A percentile compares a stretch with the other conserved stretches of the same genome.
Evolutionary conservation across 202 grass and related monocot genomes (phyloP).

Genomic region (Digitaria exilis): DNA sequence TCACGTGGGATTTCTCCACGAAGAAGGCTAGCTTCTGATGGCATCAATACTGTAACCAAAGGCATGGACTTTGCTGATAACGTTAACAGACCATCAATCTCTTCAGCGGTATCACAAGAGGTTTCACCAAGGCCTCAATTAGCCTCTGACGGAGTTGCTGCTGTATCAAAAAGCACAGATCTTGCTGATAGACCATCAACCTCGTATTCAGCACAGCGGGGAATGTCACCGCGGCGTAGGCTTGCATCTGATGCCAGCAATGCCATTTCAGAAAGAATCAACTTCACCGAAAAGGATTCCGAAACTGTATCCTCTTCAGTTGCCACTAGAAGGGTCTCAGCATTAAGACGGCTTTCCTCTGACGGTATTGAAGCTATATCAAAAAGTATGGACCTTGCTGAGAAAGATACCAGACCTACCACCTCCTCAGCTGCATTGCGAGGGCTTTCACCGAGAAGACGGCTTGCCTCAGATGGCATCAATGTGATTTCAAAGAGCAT

Average conservation of each 20-base stretch:
- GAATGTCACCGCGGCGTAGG: constrained; percentile 44
- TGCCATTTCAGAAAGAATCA: constrained; percentile 38
- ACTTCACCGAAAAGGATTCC: too few relatives aligned
- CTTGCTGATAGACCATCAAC: constrained; percentile 30
- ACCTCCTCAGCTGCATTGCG: constrained; percentile 27
- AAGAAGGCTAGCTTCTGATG: constrained; percentile 49
- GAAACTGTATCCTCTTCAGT: too few relatives aligned
- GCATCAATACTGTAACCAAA: constrained; percentile 44
- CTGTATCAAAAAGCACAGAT: constrained; percentile 30
- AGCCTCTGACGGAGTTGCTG: constrained; percentile 37
- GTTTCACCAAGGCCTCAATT: constrained; percentile 49
- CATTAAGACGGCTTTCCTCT: constrained; percentile 39
- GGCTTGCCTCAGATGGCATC: constrained; percentile 53
- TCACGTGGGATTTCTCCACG: constrained; percentile 50
- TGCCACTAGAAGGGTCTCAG: too few relatives aligned
- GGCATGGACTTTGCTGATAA: constrained; percentile 38
- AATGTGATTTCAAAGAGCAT: constrained; percentile 47
- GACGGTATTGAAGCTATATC: constrained; percentile 2
- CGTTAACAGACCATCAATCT: constrained; percentile 40
- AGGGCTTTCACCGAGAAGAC: constrained; percentile 56
- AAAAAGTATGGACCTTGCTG: constrained; percentile 29
- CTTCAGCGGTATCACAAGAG: constrained; percentile 43
- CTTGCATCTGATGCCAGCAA: constrained; percentile 35
- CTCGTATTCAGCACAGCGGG: constrained; percentile 29
- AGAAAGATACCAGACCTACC: constrained; percentile 49